Evolutionary conservation across 805 yeast genomes (phyloP).

Genomic region (Metschnikowia borealis): DNA sequence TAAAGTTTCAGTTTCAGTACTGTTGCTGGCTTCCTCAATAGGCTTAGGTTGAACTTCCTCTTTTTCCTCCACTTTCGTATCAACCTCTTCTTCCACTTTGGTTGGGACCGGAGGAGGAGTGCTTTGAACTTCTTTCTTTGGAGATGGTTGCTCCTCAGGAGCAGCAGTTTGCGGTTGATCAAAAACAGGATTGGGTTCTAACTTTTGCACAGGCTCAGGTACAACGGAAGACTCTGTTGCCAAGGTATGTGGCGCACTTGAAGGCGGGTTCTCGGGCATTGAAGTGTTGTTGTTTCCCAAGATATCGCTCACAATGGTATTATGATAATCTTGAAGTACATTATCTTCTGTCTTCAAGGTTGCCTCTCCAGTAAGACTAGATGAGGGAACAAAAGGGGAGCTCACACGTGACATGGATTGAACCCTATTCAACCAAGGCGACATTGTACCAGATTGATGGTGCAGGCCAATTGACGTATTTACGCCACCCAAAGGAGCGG

Average conservation of each 20-base stretch:
- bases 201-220: background rate
- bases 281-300: constrained; percentile 16
- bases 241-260: background rate
- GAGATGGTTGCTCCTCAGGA: background rate
- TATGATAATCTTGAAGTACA: constrained; percentile 36
- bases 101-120: background rate
- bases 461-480: constrained; percentile 11
- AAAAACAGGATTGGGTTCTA: background rate
- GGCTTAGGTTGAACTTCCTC: background rate
- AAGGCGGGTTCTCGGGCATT: background rate
- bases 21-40: background rate
- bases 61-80: background rate
- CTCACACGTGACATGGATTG: constrained; percentile 34
- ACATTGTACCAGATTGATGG: constrained; percentile 35
- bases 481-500: constrained; percentile 18
- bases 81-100: background rate
- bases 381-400: constrained; percentile 36
- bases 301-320: constrained; percentile 40
- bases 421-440: constrained; percentile 38
- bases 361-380: constrained; percentile 9
- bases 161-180: background rate
- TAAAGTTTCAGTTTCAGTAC: background rate
- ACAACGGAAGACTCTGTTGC: background rate
- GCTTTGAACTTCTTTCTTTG: background rate
- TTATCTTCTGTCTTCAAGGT: constrained; percentile 20